Conservation (phyloP, 2,329 filamentous ascomycete species). For the Aspergillus fructus region DNA sequence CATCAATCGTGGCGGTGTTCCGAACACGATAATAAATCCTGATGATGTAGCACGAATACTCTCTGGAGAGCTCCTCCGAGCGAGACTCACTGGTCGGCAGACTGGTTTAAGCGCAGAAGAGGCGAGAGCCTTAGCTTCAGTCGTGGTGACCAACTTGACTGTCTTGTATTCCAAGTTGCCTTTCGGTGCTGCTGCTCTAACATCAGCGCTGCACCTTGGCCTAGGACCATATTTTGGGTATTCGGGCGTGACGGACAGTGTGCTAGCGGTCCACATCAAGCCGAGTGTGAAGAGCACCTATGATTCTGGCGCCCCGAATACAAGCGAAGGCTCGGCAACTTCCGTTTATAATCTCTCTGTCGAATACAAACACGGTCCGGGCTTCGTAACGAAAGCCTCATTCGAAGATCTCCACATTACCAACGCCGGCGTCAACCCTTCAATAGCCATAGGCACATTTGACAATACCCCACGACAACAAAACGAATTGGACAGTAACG, state of each 20-base stretch:
- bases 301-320: not conserved
- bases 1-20: constrained; percentile 8
- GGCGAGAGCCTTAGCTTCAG: constrained; percentile 30
- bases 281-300: constrained; percentile 1
- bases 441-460: not conserved
- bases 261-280: constrained; percentile 29
- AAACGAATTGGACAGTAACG: constrained; percentile 16
- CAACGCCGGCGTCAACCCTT: not conserved
- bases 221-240: constrained; percentile 36
- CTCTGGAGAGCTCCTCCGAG: constrained; percentile 32
- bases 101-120: constrained; percentile 30
- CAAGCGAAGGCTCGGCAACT: constrained; percentile 12
- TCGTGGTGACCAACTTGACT: constrained; percentile 31
- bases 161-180: constrained; percentile 30
- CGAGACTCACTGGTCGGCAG: constrained; percentile 28
- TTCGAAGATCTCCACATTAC: constrained; percentile 21
- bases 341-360: constrained; percentile 25
- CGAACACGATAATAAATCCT: constrained; percentile 21
- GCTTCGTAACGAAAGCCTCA: constrained; percentile 27
- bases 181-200: constrained; percentile 20
- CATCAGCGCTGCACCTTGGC: constrained; percentile 38
- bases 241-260: constrained; percentile 20
- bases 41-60: constrained; percentile 35
- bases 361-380: constrained; percentile 26
- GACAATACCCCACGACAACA: constrained; percentile 10